Conservation (phyloP, 1,284 basidiomycete genomes). For the Anthracocystis walkeri region DNA sequence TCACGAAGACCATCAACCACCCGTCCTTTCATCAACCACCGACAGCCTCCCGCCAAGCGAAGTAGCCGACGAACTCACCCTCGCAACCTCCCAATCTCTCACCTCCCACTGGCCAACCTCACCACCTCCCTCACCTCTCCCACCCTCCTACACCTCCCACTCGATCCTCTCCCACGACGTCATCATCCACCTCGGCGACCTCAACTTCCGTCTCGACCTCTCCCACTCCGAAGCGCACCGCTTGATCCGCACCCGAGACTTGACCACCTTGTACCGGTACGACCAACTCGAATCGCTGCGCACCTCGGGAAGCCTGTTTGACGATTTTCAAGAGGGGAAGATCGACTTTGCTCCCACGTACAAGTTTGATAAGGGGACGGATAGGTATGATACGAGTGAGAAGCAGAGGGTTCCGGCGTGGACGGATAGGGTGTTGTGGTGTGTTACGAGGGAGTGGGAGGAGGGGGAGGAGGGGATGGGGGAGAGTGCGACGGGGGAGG, state of each 20-base stretch:
- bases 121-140: not conserved
- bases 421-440: conserved; percentile 79
- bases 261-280: conserved; percentile 76
- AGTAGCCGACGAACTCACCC: conserved; percentile 1
- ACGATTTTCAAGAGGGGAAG: conserved; percentile 87
- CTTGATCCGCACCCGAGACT: conserved; percentile 32
- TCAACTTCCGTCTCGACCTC: conserved; percentile 91
- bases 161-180: conserved; percentile 68
- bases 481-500: conserved; percentile 2
- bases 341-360: conserved; percentile 90
- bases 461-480: too few species aligned
- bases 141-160: conserved; percentile 5
- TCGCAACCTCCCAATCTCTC: not conserved
- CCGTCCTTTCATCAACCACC: not conserved
- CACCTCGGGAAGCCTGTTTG: conserved; percentile 74
- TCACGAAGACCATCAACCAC: not conserved
- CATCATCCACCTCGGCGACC: conserved; percentile 91
- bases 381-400: conserved; percentile 93
- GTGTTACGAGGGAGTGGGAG: conserved; percentile 42
- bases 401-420: conserved; percentile 96
- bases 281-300: conserved; percentile 73
- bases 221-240: conserved; percentile 82
- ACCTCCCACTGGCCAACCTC: conserved; percentile 1
- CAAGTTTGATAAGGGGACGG: conserved; percentile 80
- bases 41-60: not conserved